These are phyloP conservation scores for Solanum acaule DNA, from an alignment of 257 asterid species.

Conservation along the genomic window DNA sequence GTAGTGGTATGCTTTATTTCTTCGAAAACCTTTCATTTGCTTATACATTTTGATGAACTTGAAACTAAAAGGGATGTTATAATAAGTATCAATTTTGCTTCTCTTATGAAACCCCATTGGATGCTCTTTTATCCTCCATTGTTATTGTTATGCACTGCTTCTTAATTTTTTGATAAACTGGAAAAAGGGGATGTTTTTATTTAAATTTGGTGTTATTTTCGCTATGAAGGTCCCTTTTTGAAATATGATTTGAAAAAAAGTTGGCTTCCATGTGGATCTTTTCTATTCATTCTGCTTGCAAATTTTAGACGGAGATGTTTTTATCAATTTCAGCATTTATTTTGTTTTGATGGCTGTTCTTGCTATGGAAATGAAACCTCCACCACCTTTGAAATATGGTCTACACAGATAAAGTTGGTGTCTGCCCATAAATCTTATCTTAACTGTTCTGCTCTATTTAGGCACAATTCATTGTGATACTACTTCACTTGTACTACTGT, in stretches of 20 bases:
- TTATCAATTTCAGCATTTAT: neutral
- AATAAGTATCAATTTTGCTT: neutral
- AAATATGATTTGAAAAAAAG: neutral
- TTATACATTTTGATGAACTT: neutral
- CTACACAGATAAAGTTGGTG: neutral
- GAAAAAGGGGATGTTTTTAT: neutral
- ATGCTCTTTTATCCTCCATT: neutral
- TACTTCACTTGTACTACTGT: conserved; percentile 27
- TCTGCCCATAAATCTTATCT: neutral
- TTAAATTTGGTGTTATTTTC: neutral
- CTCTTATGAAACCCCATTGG: neutral
- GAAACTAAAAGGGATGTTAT: neutral
- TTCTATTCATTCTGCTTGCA: neutral
- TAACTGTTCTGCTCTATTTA: neutral
- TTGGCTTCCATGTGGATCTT: neutral
- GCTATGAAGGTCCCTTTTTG: neutral
- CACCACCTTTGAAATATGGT: neutral
- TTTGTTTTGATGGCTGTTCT: neutral
- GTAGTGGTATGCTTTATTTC: conserved; percentile 50
- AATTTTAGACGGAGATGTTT: neutral
- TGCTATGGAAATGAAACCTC: neutral
- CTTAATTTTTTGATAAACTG: neutral
- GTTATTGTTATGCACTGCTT: neutral
- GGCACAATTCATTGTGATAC: neutral
- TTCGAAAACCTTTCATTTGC: neutral